phyloP scores from a whole-genome alignment of 805 yeast genomes.

The Saccharomycopsis amapae region DNA sequence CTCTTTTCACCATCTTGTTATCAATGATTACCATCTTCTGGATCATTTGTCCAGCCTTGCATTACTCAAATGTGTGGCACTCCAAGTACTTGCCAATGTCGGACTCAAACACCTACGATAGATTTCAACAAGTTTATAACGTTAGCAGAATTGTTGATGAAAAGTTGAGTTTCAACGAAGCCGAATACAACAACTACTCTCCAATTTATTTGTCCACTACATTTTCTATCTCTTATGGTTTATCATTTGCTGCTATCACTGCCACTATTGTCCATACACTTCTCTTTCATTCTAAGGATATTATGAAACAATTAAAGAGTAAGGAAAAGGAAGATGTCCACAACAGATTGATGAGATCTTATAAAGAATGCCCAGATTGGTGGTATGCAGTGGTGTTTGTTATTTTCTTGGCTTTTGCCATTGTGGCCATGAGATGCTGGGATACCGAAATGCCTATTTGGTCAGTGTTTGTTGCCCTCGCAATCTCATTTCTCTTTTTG shows the following conservation, averaged over 20 bases:
- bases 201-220: slow-evolving; percentile 57
- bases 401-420: slow-evolving; percentile 40
- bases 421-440: slow-evolving; percentile 34
- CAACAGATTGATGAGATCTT: slow-evolving; percentile 47
- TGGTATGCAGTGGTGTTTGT: slow-evolving; percentile 45
- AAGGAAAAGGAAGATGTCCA: slow-evolving; percentile 44
- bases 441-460: slow-evolving; percentile 44
- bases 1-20: slow-evolving; percentile 37
- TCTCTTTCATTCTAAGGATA: slow-evolving; percentile 50
- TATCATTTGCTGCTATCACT: slow-evolving; percentile 54
- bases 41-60: slow-evolving; percentile 47
- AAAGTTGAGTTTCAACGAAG: slow-evolving; percentile 36
- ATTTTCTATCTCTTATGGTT: slow-evolving; percentile 53
- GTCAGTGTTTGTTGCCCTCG: slow-evolving; percentile 52
- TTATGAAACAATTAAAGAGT: slow-evolving; percentile 37
- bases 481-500: slow-evolving; percentile 47
- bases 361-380: slow-evolving; percentile 59
- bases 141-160: slow-evolving; percentile 41
- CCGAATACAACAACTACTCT: slow-evolving; percentile 49
- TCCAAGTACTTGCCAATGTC: slow-evolving; percentile 55
- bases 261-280: slow-evolving; percentile 53
- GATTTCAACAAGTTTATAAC: slow-evolving; percentile 43
- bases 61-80: slow-evolving; percentile 50
- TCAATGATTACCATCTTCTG: slow-evolving; percentile 45
- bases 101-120: slow-evolving; percentile 42